Evolutionary conservation across 2,329 filamentous ascomycete species (phyloP).

Genomic region (Pestalotiopsis sp.): DNA sequence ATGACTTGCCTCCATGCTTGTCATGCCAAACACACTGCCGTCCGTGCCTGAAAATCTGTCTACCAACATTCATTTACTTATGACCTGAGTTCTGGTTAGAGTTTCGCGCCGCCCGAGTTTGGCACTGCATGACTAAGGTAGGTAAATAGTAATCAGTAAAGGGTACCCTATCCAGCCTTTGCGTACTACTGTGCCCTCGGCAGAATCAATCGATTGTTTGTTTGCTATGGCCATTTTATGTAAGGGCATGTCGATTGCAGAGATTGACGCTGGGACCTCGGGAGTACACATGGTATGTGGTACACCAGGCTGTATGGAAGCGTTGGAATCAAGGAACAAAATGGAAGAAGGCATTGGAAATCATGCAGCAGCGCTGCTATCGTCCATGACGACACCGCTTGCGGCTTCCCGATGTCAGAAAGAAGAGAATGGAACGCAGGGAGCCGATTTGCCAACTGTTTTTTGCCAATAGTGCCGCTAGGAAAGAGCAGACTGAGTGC

Average conservation of each 20-base stretch:
- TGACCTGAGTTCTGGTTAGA: background rate
- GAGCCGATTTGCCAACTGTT: slow-evolving; percentile 5
- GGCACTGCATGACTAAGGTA: background rate
- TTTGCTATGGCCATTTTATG: background rate
- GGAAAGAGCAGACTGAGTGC: background rate
- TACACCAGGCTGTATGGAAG: background rate
- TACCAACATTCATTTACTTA: background rate
- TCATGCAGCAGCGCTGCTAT: background rate
- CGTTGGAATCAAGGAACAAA: background rate
- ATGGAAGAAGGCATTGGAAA: background rate
- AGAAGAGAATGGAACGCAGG: background rate
- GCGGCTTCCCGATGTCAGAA: background rate
- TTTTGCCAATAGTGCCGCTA: background rate
- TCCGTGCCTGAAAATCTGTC: background rate
- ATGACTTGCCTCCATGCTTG: background rate
- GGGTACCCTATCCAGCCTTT: background rate
- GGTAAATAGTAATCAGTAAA: background rate
- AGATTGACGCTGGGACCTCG: background rate
- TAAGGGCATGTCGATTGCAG: background rate
- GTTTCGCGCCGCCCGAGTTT: background rate
- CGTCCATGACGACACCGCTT: slow-evolving; percentile 3
- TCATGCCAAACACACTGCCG: background rate
- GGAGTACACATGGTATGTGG: background rate
- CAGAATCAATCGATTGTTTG: background rate
- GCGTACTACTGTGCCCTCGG: background rate